A percentile compares a stretch with the other conserved stretches of the same genome.
These are phyloP conservation scores for Hypoxylon fragiforme DNA, from an alignment of 495 filamentous ascomycete species.

Conservation along the genomic window DNA sequence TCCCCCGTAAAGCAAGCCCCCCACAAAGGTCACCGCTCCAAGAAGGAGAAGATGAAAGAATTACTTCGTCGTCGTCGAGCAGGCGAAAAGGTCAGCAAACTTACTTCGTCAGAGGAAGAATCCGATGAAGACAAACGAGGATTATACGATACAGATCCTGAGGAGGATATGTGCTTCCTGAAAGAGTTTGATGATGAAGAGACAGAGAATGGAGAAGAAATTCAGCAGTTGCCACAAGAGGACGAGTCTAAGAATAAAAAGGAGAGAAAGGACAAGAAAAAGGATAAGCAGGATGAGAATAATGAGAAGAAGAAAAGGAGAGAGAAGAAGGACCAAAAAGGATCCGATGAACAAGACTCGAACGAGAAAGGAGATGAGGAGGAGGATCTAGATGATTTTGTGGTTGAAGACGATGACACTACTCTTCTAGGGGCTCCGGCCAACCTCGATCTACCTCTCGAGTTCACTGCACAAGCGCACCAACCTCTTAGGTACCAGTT, in stretches of 20 bases:
- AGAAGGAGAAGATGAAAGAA: conserved; percentile 50
- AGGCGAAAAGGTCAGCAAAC: conserved; percentile 53
- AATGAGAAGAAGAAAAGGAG: too few species aligned
- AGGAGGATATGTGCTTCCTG: conserved; percentile 40
- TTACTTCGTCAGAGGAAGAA: conserved; percentile 39
- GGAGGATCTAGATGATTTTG: conserved; percentile 71
- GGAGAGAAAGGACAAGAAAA: conserved; percentile 31
- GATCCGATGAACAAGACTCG: conserved; percentile 14
- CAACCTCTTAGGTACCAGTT: conserved; percentile 78
- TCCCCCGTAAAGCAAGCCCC: conserved; percentile 22
- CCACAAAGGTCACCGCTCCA: conserved; percentile 28
- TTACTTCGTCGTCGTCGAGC: conserved; percentile 60
- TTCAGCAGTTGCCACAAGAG: not conserved
- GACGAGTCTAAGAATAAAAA: not conserved
- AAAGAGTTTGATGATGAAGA: conserved; percentile 55
- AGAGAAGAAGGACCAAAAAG: conserved; percentile 15
- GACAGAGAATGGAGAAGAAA: not conserved
- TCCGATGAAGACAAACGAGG: conserved; percentile 41
- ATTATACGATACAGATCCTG: conserved; percentile 50
- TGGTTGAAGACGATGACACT: conserved; percentile 68
- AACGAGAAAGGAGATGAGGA: conserved; percentile 52
- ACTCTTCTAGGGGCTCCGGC: conserved; percentile 64
- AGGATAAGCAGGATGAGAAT: too few species aligned
- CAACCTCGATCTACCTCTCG: conserved; percentile 63
- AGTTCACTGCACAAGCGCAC: conserved; percentile 68